These are phyloP conservation scores for Colletotrichum sojae DNA, from an alignment of 2,329 filamentous ascomycete genomes.

Conservation along the genomic window DNA sequence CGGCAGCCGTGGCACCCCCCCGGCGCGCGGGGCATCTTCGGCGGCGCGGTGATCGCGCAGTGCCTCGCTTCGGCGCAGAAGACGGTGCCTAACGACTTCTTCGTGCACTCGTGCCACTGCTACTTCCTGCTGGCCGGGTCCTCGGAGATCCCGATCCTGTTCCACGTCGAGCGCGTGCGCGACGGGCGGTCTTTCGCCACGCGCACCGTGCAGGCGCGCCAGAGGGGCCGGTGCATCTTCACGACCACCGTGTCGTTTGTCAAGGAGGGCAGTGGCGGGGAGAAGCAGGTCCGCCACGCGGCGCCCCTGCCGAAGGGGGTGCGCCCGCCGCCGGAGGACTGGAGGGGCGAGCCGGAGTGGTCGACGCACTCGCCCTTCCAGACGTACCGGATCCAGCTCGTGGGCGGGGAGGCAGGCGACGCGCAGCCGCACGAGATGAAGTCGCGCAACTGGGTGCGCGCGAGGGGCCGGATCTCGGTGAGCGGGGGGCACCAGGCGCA, in stretches of 20 bases:
- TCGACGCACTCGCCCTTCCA: constrained; percentile 65
- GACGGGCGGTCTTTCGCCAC: constrained; percentile 93
- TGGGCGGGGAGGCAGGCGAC: constrained; percentile 60
- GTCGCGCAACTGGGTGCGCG: constrained; percentile 76
- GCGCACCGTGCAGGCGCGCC: constrained; percentile 94
- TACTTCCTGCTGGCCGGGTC: constrained; percentile 97
- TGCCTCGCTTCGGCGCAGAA: constrained; percentile 88
- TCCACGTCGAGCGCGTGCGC: constrained; percentile 94
- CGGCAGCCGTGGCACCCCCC: constrained; percentile 93
- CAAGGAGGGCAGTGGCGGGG: constrained; percentile 70
- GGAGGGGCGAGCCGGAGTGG: constrained; percentile 62
- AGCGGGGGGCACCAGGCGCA: constrained; percentile 85
- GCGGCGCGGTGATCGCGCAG: constrained; percentile 93
- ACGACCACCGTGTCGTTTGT: constrained; percentile 95
- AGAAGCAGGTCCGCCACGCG: constrained; percentile 74
- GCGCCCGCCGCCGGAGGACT: constrained; percentile 52
- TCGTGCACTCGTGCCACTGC: constrained; percentile 97
- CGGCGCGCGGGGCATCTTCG: constrained; percentile 93
- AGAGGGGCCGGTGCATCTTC: constrained; percentile 91
- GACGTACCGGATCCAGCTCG: constrained; percentile 59
- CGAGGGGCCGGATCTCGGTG: constrained; percentile 80
- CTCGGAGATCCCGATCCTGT: constrained; percentile 86
- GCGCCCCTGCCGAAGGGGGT: constrained; percentile 67
- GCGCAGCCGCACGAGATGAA: constrained; percentile 28
- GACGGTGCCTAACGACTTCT: constrained; percentile 85